These are phyloP conservation scores for Citrullus colocynthis DNA, from an alignment of 306 rosid genomes.

Conservation along the genomic window DNA sequence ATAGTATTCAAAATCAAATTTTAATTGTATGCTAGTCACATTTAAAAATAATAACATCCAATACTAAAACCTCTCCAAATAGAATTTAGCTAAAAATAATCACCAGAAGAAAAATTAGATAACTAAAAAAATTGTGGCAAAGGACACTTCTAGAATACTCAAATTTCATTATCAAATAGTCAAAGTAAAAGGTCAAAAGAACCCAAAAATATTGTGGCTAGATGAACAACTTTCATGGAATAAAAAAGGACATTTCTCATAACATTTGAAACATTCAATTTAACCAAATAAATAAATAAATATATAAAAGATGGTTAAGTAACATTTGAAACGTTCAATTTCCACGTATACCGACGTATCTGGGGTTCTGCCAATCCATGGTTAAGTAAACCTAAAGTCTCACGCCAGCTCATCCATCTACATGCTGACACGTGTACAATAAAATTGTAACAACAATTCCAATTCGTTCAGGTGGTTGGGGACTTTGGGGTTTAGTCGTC, in stretches of 20 bases:
- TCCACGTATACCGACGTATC: background rate
- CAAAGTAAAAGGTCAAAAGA: background rate
- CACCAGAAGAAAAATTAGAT: too few species aligned
- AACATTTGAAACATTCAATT: background rate
- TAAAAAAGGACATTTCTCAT: background rate
- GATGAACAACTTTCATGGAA: background rate
- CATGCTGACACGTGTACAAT: slow-evolving; percentile 7
- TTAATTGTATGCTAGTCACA: too few species aligned
- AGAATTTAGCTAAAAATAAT: too few species aligned
- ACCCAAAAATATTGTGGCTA: background rate
- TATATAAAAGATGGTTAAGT: background rate
- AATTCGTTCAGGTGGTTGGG: slow-evolving; percentile 29
- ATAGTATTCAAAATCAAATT: too few species aligned
- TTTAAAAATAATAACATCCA: too few species aligned
- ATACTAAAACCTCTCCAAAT: too few species aligned
- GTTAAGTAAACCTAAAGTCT: background rate
- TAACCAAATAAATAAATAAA: background rate
- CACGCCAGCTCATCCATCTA: background rate
- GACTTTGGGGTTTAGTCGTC: slow-evolving; percentile 44
- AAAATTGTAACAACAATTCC: background rate
- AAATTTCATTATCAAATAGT: background rate
- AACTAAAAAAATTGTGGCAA: too few species aligned
- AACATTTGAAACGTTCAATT: background rate
- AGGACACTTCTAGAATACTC: background rate
- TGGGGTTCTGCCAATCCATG: background rate